Base-by-base conservation (phyloP, 2,329 filamentous ascomycete species). In the Diaporthe caulivora region DNA sequence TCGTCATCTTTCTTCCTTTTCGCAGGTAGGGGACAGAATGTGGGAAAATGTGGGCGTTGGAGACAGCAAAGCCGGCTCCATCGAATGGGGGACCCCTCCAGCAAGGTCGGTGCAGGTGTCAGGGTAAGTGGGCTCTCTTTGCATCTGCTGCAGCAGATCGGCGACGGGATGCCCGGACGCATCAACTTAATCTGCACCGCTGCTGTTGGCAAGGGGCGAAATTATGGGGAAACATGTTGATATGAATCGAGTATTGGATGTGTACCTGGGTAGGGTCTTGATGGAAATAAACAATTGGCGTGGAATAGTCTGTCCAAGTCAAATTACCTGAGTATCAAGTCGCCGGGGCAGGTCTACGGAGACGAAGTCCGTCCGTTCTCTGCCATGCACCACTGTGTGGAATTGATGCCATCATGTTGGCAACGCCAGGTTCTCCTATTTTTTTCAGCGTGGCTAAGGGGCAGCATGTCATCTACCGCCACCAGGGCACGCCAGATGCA, bases 81-180 rank as follows among this genome's bases (percentile, higher is more conserved):
- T 65, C 42, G 29, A 26, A 51, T 26, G n/a, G 31, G 42, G 60
- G 34, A 40, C 10, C 44, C 31, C 21, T 65, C 21, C 29, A 13
- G 42, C 60, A 64, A 44, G 57, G 47, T 49, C 47, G 24, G 47
- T 49, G 51, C 29, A 57, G 54, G 60, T 65, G 60, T 51, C 60
- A 65, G 49, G 44, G 29, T 4, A 65, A 51, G 44, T 65, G 60
- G 60, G 60, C 42, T 51, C 13, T n/a, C 31, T 51, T 37, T 21
- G 21, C 60, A 37, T 51, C 21, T 65, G 60, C 29, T 29, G 44
- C 44, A 24, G 60, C 29, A 49, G 60, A 65, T 65, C 60, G 60
- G 60, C 60, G 44, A 65, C 60, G 60, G 60, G 60, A n/a, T 51
- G 60, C 60, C 60, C 60, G 60, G 44, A 24, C 44, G 60, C 60